Conservation (phyloP, 805 yeast species). For the Sugiyamaella boreocaroliniensis region DNA sequence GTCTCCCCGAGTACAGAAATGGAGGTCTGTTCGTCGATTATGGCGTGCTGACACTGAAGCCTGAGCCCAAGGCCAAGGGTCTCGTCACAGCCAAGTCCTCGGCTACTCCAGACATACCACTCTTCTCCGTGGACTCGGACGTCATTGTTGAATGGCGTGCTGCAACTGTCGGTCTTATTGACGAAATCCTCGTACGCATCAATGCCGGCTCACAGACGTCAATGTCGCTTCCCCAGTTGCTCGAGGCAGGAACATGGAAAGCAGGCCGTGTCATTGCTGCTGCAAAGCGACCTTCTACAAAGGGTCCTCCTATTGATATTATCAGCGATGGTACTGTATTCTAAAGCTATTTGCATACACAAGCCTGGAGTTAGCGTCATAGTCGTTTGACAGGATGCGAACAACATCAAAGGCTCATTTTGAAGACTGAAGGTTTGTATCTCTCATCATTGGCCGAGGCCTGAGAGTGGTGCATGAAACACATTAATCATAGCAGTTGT, state of each 20-base stretch:
- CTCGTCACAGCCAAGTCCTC: slow-evolving; percentile 6
- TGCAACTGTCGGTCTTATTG: slow-evolving; percentile 50
- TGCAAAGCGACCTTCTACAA: slow-evolving; percentile 39
- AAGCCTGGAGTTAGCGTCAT: not conserved
- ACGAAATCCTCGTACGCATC: slow-evolving; percentile 45
- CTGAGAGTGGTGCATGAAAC: slow-evolving; percentile 28
- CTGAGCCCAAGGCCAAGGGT: slow-evolving; percentile 27
- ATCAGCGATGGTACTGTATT: slow-evolving; percentile 62
- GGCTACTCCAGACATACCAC: slow-evolving; percentile 36
- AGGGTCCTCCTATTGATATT: slow-evolving; percentile 60
- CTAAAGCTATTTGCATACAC: slow-evolving; percentile 23
- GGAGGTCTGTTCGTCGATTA: slow-evolving; percentile 59
- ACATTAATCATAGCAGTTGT: slow-evolving; percentile 24
- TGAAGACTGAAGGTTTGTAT: slow-evolving; percentile 32
- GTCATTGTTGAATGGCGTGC: slow-evolving; percentile 66
- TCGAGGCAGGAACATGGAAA: slow-evolving; percentile 66
- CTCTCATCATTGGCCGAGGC: slow-evolving; percentile 22
- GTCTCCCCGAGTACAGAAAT: slow-evolving; percentile 56
- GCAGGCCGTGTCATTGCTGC: slow-evolving; percentile 59
- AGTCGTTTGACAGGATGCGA: not conserved
- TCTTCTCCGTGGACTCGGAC: slow-evolving; percentile 49
- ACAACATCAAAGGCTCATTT: slow-evolving; percentile 23
- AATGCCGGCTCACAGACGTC: slow-evolving; percentile 37
- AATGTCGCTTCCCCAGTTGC: slow-evolving; percentile 48
- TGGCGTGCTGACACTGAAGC: slow-evolving; percentile 44